Base-by-base conservation (phyloP, 768 basidiomycete species). In the Suillus paluster region DNA sequence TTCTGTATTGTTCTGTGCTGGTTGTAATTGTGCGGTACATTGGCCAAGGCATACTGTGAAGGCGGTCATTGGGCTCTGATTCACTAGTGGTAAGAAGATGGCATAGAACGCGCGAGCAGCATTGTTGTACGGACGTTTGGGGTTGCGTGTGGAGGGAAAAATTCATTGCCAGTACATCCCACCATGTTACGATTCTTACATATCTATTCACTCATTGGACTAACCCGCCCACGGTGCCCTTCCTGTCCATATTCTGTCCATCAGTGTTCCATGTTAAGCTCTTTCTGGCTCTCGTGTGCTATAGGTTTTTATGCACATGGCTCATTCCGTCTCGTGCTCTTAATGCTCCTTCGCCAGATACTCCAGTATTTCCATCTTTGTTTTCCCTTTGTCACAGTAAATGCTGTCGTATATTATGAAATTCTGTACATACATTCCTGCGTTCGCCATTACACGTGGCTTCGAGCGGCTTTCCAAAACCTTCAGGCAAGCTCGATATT, bases 131-230 rank as follows among this genome's bases (percentile, higher is more conserved):
- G 66, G 69, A 68, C 65, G 48, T 63, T 66, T 62, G 62, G 64
- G 62, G 69, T 65, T 64, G 63, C 49, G 63, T 57, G 63, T 39
- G 59, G 64, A 63, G 63, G 65, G 62, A 71, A 73, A n/a, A 64
- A 61, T 62, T 53, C 71, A 62, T 55, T 41, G 54, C 38, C 25
- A 55, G 38, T 27, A 55, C 54, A 39, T 25, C 49, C 60, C 41
- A 42, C 62, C 60, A 63, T 64, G 64, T 42, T 59, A 72, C 66
- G 60, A 68, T 63, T 65, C 66, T 64, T 69, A 73, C 72, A 56
- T 73, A 75, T 75, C 72, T 74, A 74, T 72, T 70, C 59, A 63
- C 66, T 74, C 70, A 66, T 67, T 63, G 68, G 73, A 73, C 72
- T 61, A 57, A 63, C 59, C 54, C 60, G 57, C 67, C 61, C 66